A percentile compares a stretch with the other conserved stretches of the same genome.
Evolutionary conservation across 2,329 filamentous ascomycete species (phyloP).

Genomic region (Lecanicillium sp.): DNA sequence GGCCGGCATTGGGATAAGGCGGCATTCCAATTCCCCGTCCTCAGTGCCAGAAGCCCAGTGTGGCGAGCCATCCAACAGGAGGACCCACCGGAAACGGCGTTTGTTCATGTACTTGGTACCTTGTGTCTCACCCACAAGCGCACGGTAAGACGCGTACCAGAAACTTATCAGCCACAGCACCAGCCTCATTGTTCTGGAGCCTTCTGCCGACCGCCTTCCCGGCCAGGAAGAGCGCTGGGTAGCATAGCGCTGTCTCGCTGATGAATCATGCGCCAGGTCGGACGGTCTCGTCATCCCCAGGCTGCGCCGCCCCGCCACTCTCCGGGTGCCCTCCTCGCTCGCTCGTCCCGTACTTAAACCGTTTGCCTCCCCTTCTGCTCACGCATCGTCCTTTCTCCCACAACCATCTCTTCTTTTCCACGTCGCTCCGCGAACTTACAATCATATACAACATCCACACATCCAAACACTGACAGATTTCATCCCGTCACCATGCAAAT

Average conservation of each 20-base stretch:
- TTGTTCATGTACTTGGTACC: conserved; percentile 7
- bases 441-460: conserved; percentile 2
- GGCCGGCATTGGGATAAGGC: neutral
- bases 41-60: neutral
- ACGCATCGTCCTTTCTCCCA: conserved; percentile 15
- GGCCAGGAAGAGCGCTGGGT: neutral
- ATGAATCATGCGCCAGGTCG: conserved; percentile 31
- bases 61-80: neutral
- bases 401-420: conserved; percentile 15
- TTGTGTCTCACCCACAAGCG: neutral
- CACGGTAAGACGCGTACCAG: conserved; percentile 18
- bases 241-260: conserved; percentile 23
- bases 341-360: conserved; percentile 26
- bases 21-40: neutral
- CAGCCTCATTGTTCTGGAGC: conserved; percentile 30
- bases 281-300: conserved; percentile 20
- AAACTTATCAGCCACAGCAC: conserved; percentile 16
- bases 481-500: conserved; percentile 67
- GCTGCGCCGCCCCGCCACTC: conserved; percentile 27
- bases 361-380: conserved; percentile 21
- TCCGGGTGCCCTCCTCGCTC: conserved; percentile 21
- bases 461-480: conserved; percentile 1
- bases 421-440: conserved; percentile 9
- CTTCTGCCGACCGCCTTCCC: conserved; percentile 24
- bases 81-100: conserved; percentile 11